Base-by-base conservation (phyloP, 192 early-diverging fungal species). In the Backusella circina region DNA sequence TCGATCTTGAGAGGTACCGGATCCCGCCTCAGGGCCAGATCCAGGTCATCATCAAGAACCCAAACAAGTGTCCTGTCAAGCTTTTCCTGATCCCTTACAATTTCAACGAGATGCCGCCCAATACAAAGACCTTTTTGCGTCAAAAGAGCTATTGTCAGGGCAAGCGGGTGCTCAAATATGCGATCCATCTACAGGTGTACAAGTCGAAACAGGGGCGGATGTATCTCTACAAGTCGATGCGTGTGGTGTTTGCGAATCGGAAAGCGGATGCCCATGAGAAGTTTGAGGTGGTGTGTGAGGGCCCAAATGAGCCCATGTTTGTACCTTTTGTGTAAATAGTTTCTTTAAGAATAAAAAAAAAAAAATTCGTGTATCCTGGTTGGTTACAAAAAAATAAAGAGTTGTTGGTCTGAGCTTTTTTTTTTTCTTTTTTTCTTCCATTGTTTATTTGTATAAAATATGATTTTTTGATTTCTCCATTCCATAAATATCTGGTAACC, bases 11-110 rank as follows among this genome's bases (percentile, higher is more conserved):
- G 1, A 12, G 1, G 9, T 94, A 92, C 80, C 77, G 93, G 30
- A 71, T 95, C 10, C 94, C 94, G 18, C 74, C 81, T 0, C 84
- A 89, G 70, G 94, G 94, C 6, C 94, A 94, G 72, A 73, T 95
- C 18, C 93, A 94, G 74, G 88, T 95, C 65, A 85, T 94, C 54
- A 93, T 95, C 77, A 93, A 94, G 75, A 95, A 95, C 72, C 89
- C 89, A 2, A 86, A 87, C 75, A 86, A 87, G 47, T 93, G 92
- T 0, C 91, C 89, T 1, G 89, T 95, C 74, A 95, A 95, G 74
- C 77, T 95, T 0, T 95, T 93, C 64, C 76, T 95, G 26, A 74
- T 95, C 0, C 93, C 92, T 1, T 95, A 95, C 81, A 91, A 95
- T 77, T 87, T 94, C 36, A 79, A 77, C 16, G 91, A 92, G 54